These are phyloP conservation scores for Scutellaria minor DNA, from an alignment of 257 asterid genomes.

Conservation along the genomic window DNA sequence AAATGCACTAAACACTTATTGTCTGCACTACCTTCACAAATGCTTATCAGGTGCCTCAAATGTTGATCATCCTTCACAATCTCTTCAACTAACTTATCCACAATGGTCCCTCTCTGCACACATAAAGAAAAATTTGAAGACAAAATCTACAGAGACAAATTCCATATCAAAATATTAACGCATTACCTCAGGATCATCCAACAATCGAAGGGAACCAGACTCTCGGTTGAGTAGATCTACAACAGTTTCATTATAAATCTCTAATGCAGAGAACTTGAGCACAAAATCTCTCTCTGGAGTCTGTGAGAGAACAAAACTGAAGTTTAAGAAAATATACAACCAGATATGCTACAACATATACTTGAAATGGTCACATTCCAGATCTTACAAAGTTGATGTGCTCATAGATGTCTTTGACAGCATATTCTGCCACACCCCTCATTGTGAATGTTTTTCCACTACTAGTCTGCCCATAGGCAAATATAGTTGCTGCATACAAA, in stretches of 20 bases:
- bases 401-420: constrained; percentile 79
- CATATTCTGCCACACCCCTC: constrained; percentile 91
- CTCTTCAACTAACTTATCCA: constrained; percentile 87
- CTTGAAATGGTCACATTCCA: constrained; percentile 3
- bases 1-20: not conserved
- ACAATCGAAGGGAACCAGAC: constrained; percentile 79
- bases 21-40: constrained; percentile 74
- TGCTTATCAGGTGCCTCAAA: constrained; percentile 66
- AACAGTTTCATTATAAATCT: constrained; percentile 93
- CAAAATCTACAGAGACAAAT: constrained; percentile 10
- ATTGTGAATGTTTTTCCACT: constrained; percentile 97
- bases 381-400: constrained; percentile 65
- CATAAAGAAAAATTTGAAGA: constrained; percentile 21
- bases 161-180: constrained; percentile 7
- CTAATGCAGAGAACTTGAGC: constrained; percentile 90
- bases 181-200: constrained; percentile 94
- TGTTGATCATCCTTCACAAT: constrained; percentile 72
- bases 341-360: constrained; percentile 1
- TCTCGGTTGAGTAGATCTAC: constrained; percentile 88
- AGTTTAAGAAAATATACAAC: constrained; percentile 23
- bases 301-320: constrained; percentile 46
- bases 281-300: constrained; percentile 76
- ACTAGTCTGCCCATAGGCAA: constrained; percentile 96
- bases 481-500: constrained; percentile 75
- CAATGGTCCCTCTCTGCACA: constrained; percentile 88